Base-by-base conservation (phyloP, 1,284 basidiomycete species). In the Papiliotrema laurentii region DNA sequence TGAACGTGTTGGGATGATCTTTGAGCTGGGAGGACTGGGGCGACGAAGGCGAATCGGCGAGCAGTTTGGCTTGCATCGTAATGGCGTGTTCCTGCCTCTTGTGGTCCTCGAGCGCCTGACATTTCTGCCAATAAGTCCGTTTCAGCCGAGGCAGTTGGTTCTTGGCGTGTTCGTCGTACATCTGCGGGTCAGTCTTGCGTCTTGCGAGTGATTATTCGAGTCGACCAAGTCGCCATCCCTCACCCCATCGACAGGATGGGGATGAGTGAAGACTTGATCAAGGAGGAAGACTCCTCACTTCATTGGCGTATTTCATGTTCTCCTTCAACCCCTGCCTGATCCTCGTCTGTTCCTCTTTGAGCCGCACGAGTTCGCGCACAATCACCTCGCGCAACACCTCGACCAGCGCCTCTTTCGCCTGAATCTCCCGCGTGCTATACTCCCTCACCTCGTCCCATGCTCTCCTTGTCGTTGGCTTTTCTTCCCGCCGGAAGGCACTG, bases 291-390 rank as follows among this genome's bases (percentile, higher is more conserved):
- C 18, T 14, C 44, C 66, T 51, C 42, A 68, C 66, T 33, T 68
- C 66, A 14, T 78, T 77, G 0, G 89, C 87, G 7, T 81, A 80
- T 69, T 89, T 91, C 54, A 91, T 73, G 64, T 91, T 89, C 58
- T 92, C 89, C 61, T 86, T 86, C 66, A 94, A 86, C n/a, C 87
- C 83, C 67, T 87, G 87, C 26, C 87, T 80, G 24, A 89, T 91
- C 34, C 89, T 81, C 47, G 87, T 86, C 76, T 93, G 89, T 7
- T 84, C 86, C 56, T 91, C 89, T 78, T 83, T 87, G 43, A 92
- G 72, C 26, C 76, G 61, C 24, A 78, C 77, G 39, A 93, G 75
- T 5, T 82, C 83, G 43, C 73, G 80, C 49, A 93, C 80, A 18
- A 89, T 82, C 66, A 89, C 87, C 37, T 78, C 72, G n/a, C 76